phyloP scores from a whole-genome alignment of 306 rosid species.

The Neltuma alba region DNA sequence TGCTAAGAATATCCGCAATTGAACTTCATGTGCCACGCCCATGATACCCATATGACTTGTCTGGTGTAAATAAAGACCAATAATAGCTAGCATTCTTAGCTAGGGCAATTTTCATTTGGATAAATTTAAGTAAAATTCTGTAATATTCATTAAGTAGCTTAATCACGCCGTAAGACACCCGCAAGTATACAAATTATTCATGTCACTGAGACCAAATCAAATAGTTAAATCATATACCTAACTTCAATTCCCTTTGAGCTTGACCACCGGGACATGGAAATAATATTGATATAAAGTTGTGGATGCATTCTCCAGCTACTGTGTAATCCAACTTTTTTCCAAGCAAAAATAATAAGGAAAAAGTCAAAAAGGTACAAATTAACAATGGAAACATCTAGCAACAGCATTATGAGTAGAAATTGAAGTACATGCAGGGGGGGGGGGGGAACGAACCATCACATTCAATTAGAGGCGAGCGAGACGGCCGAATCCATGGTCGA shows the following conservation, averaged over 20 bases:
- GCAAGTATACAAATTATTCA: neutral
- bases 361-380: neutral
- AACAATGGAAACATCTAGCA: neutral
- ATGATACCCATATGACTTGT: too few relatives aligned
- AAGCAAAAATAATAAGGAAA: neutral
- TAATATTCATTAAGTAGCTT: neutral
- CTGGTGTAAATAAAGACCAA: neutral
- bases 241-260: neutral
- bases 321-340: neutral
- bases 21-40: neutral
- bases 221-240: neutral
- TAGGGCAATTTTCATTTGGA: neutral
- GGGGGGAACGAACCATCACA: neutral
- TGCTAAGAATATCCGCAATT: neutral
- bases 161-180: neutral
- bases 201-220: neutral
- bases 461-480: conserved; percentile 52
- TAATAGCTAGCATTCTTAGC: neutral
- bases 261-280: neutral
- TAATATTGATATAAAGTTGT: neutral
- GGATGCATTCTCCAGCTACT: neutral
- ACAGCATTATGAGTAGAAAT: neutral
- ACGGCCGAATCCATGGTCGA: conserved; percentile 44
- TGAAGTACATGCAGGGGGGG: neutral
- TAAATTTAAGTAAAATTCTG: neutral